Evolutionary conservation across 2,329 filamentous ascomycete genomes (phyloP).

Genomic region (Fusarium nygamai): DNA sequence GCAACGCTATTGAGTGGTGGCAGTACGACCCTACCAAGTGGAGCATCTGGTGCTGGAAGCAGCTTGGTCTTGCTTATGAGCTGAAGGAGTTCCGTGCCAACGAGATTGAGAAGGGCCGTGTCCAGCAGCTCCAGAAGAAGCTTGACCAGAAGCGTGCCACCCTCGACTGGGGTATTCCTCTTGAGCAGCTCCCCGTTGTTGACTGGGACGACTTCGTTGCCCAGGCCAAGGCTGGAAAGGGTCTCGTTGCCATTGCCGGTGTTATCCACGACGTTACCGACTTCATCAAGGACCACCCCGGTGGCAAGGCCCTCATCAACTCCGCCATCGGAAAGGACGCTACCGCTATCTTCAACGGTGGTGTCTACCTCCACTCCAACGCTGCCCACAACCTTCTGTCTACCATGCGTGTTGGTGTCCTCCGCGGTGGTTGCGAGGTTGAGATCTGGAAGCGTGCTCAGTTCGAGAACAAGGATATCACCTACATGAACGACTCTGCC

Average conservation of each 20-base stretch:
- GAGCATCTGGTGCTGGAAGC: constrained; percentile 86
- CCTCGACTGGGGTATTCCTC: constrained; percentile 86
- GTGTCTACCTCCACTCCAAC: constrained; percentile 90
- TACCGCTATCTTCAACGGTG: constrained; percentile 91
- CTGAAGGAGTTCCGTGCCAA: constrained; percentile 92
- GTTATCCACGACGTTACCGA: constrained; percentile 86
- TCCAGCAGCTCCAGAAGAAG: constrained; percentile 93
- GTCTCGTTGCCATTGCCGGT: constrained; percentile 80
- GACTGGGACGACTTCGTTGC: constrained; percentile 88
- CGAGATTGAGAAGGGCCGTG: constrained; percentile 90
- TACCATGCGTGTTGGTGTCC: constrained; percentile 87
- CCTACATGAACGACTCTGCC: constrained; percentile 80
- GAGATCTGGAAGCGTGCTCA: constrained; percentile 93
- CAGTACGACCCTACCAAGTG: constrained; percentile 95
- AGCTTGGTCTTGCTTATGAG: constrained; percentile 83
- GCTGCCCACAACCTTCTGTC: constrained; percentile 89
- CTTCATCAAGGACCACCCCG: constrained; percentile 91
- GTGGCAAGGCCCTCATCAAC: constrained; percentile 86
- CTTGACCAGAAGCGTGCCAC: constrained; percentile 84
- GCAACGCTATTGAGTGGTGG: constrained; percentile 90
- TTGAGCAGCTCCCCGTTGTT: constrained; percentile 86
- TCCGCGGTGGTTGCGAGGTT: constrained; percentile 87
- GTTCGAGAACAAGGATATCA: constrained; percentile 84
- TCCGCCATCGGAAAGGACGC: constrained; percentile 88
- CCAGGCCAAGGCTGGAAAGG: constrained; percentile 79